Percentiles rank a stretch among this genome's conserved stretches.
Conservation (phyloP, 768 basidiomycete species). For the Heimioporus sp. region DNA sequence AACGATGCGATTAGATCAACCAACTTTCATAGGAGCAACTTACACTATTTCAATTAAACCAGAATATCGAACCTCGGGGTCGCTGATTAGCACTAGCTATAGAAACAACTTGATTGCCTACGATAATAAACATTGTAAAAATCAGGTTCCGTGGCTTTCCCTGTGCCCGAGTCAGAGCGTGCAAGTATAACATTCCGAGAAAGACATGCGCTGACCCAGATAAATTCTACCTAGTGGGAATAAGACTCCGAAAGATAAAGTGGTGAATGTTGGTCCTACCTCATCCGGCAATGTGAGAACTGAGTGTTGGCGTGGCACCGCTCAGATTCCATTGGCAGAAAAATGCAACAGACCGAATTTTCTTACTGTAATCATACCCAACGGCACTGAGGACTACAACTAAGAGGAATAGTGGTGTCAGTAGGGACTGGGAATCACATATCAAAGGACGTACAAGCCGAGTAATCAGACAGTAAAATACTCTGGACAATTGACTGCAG, state of each 20-base stretch:
- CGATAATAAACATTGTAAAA: background rate
- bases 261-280: background rate
- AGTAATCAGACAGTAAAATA: background rate
- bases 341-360: background rate
- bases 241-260: too few species aligned
- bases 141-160: background rate
- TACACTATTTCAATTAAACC: too few species aligned
- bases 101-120: background rate
- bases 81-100: too few species aligned
- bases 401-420: background rate
- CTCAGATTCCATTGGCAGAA: too few species aligned
- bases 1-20: background rate
- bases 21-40: too few species aligned
- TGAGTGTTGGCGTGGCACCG: background rate
- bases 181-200: background rate
- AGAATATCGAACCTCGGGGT: too few species aligned
- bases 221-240: background rate
- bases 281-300: background rate
- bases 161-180: background rate
- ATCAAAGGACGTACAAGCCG: background rate
- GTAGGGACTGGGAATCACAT: background rate
- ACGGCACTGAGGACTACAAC: background rate
- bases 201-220: background rate
- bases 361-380: constrained; percentile 1
- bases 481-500: background rate